These are phyloP conservation scores for Blepharisma stoltei DNA, from an alignment of 73 alveolate species.

Conservation along the genomic window DNA sequence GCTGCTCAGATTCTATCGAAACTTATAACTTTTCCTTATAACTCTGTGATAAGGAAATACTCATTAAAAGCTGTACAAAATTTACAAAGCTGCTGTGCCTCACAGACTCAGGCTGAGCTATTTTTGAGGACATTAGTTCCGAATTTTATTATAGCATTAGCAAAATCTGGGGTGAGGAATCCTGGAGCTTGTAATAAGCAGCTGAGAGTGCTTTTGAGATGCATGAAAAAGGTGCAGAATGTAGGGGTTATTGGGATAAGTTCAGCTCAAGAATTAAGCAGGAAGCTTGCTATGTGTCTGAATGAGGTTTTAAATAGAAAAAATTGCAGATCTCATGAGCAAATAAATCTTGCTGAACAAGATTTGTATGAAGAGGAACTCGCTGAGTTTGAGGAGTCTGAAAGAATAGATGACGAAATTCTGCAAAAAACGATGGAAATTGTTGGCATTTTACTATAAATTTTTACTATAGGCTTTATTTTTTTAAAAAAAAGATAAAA, in stretches of 20 bases:
- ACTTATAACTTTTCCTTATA: not conserved
- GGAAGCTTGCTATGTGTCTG: not conserved
- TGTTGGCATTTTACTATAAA: not conserved
- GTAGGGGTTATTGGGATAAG: constrained; percentile 2
- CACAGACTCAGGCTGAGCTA: too few relatives aligned
- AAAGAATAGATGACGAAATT: constrained; percentile 13
- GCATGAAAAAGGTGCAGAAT: not conserved
- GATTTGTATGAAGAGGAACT: constrained; percentile 1
- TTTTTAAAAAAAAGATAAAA: too few relatives aligned
- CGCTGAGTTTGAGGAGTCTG: not conserved
- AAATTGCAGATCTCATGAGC: not conserved
- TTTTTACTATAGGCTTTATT: not conserved
- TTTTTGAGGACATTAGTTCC: too few relatives aligned
- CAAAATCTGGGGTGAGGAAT: too few relatives aligned
- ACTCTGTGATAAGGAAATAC: constrained; percentile 6
- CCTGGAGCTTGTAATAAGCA: too few relatives aligned
- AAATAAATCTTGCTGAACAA: not conserved
- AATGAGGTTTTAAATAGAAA: constrained; percentile 16
- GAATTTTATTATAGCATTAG: too few relatives aligned
- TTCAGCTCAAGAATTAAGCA: not conserved
- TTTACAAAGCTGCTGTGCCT: too few relatives aligned
- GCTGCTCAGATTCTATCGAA: not conserved
- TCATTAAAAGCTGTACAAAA: not conserved
- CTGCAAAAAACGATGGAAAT: constrained; percentile 4
- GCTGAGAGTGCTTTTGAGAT: too few relatives aligned